Conservation (phyloP, 116 monocot genomes). For the Papilionanthe hybrid region DNA sequence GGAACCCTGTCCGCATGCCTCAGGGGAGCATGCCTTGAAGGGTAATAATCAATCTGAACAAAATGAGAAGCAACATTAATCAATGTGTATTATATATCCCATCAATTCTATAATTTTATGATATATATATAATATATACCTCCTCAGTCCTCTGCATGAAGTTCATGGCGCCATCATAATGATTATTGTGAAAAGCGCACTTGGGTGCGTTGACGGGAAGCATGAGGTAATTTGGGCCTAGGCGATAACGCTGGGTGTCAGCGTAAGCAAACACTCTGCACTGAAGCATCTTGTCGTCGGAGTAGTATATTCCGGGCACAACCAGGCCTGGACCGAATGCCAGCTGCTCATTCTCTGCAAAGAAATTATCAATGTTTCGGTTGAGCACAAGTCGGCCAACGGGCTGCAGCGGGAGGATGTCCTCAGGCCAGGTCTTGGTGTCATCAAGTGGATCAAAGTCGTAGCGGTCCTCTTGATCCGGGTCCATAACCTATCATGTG, state of each 20-base stretch:
- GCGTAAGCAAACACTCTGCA: constrained; percentile 24
- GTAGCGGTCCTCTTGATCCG: constrained; percentile 22
- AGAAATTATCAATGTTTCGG: constrained; percentile 32
- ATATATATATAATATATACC: not conserved
- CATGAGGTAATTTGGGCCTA: constrained; percentile 28
- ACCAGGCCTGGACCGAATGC: constrained; percentile 29
- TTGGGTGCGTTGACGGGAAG: constrained; percentile 31
- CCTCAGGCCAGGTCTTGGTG: constrained; percentile 41
- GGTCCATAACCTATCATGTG: constrained; percentile 17
- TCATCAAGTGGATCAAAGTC: constrained; percentile 36
- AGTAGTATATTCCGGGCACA: constrained; percentile 28
- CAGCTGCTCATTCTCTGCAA: constrained; percentile 31
- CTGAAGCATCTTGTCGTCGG: constrained; percentile 36
- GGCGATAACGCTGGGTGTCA: constrained; percentile 30
- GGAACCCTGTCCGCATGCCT: constrained; percentile 23
- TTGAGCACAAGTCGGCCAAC: constrained; percentile 27
- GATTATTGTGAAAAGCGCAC: constrained; percentile 30
- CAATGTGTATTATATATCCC: too few relatives aligned
- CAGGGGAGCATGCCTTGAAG: constrained; percentile 31
- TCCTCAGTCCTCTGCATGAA: constrained; percentile 26
- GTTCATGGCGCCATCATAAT: constrained; percentile 31
- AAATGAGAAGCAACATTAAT: not conserved
- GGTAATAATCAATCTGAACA: constrained; percentile 31
- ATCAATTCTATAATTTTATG: too few relatives aligned
- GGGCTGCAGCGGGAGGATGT: constrained; percentile 23